A percentile compares a stretch with the other conserved stretches of the same genome.
Evolutionary conservation across 2,329 filamentous ascomycete genomes (phyloP).

Genomic region (Hirsutella minnesotensis): DNA sequence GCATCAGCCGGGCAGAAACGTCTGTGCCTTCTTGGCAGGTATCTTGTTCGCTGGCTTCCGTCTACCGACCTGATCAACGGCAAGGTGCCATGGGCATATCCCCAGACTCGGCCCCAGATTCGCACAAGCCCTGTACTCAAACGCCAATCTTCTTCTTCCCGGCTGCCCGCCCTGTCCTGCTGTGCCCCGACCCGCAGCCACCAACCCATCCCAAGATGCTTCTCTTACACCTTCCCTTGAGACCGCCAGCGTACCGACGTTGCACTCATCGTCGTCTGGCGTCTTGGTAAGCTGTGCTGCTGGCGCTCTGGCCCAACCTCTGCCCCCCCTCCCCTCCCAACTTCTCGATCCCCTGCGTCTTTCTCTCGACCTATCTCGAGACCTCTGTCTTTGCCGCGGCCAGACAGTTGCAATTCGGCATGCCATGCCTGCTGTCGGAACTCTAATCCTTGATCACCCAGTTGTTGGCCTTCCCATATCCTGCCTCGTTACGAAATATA

Average conservation of each 20-base stretch:
- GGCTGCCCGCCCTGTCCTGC: background rate
- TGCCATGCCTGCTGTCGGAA: too few species aligned
- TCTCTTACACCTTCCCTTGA: background rate
- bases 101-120: background rate
- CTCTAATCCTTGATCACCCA: too few species aligned
- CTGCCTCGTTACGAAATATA: background rate
- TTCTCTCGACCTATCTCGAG: too few species aligned
- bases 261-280: background rate
- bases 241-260: background rate
- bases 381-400: background rate
- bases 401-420: background rate
- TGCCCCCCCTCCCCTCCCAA: too few species aligned
- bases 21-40: too few species aligned
- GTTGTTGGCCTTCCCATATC: background rate
- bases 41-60: too few species aligned
- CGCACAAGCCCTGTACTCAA: background rate
- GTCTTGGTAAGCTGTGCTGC: background rate
- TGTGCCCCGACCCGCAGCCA: conserved; percentile 2
- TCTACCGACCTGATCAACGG: too few species aligned
- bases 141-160: background rate
- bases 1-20: too few species aligned
- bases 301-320: too few species aligned
- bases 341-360: too few species aligned
- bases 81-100: too few species aligned
- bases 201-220: conserved; percentile 1